phyloP scores from a whole-genome alignment of 345 rosid genomes.

The sweet orange (Citrus sinensis) region DNA sequence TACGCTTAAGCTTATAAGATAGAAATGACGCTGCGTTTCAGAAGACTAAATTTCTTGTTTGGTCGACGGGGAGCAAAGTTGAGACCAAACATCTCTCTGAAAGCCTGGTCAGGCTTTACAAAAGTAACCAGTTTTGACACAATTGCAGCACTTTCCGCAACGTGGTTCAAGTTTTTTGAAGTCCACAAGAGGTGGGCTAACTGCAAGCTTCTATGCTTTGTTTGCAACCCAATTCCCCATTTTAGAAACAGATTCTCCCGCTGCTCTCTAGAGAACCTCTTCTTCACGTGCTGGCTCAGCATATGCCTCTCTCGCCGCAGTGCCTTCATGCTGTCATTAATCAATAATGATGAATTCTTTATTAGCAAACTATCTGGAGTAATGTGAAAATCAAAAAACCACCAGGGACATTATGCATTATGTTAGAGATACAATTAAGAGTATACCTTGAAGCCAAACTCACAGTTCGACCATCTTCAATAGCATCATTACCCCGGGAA shows the following conservation, averaged over 20 bases:
- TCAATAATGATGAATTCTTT: background rate
- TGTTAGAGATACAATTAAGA: background rate
- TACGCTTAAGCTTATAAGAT: conserved; percentile 12
- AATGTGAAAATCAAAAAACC: background rate
- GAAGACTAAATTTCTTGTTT: conserved; percentile 29
- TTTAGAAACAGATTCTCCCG: conserved; percentile 64
- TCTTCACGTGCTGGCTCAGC: conserved; percentile 56
- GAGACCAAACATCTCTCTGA: conserved; percentile 48
- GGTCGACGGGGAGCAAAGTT: conserved; percentile 31
- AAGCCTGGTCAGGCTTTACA: conserved; percentile 38
- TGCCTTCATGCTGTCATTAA: conserved; percentile 47
- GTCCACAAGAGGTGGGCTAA: conserved; percentile 63
- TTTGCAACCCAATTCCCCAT: conserved; percentile 64
- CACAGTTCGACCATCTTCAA: conserved; percentile 46
- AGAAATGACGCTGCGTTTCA: conserved; percentile 38
- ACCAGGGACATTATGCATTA: no score
- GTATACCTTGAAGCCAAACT: conserved; percentile 55
- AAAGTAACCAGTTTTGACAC: conserved; percentile 68
- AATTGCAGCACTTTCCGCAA: conserved; percentile 62
- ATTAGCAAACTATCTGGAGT: background rate
- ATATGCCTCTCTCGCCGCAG: conserved; percentile 65
- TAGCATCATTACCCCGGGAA: conserved; percentile 37
- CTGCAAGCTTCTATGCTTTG: conserved; percentile 62
- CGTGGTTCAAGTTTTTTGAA: conserved; percentile 58
- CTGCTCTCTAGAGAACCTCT: conserved; percentile 49